phyloP scores from a whole-genome alignment of 495 filamentous ascomycete species.

The Trypethelium eluteriae region DNA sequence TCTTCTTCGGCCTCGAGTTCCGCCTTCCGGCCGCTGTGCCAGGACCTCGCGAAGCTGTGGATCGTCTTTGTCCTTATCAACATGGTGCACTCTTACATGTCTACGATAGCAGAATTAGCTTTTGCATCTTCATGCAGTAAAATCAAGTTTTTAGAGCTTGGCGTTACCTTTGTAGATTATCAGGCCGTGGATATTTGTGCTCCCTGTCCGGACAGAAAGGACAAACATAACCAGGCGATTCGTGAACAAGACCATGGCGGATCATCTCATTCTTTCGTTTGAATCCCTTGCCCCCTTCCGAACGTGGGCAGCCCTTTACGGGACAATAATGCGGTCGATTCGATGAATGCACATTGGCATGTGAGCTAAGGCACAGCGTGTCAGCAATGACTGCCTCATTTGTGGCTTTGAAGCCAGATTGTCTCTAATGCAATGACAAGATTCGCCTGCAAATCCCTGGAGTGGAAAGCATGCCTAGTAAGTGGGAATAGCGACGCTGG shows the following conservation, averaged over 20 bases:
- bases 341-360: constrained; percentile 92
- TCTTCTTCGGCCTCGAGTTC: constrained; percentile 71
- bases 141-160: neutral
- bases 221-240: constrained; percentile 93
- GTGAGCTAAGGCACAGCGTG: constrained; percentile 60
- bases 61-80: constrained; percentile 81
- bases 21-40: constrained; percentile 75
- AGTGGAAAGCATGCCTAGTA: constrained; percentile 23
- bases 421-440: neutral
- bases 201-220: constrained; percentile 94
- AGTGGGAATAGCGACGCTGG: constrained; percentile 11
- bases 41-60: constrained; percentile 70
- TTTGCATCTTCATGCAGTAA: neutral
- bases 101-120: constrained; percentile 37
- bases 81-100: constrained; percentile 82
- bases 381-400: neutral
- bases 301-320: constrained; percentile 67
- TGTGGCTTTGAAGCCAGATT: neutral
- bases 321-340: constrained; percentile 87
- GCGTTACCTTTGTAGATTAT: constrained; percentile 85
- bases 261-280: constrained; percentile 99
- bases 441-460: neutral
- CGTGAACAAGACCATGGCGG: constrained; percentile 87
- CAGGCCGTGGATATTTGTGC: constrained; percentile 92
- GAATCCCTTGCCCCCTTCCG: constrained; percentile 84